phyloP scores from a whole-genome alignment of 371 early-diverging fungal species.

The Mortierella sp. region DNA sequence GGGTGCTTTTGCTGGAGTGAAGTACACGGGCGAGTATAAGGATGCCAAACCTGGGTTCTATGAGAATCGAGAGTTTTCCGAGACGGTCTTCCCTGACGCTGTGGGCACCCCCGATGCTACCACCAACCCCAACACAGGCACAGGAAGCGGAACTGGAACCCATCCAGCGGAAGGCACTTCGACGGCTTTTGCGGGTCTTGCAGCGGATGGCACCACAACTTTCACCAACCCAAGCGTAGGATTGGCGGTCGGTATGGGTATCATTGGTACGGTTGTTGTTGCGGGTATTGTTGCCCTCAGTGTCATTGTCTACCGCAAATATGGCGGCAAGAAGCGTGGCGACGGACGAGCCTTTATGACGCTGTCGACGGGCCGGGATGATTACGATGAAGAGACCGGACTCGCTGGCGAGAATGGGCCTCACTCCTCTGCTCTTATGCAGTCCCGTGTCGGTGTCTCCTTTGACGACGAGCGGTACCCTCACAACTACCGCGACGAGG shows the following conservation, averaged over 20 bases:
- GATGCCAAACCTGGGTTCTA: slow-evolving; percentile 41
- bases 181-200: not conserved
- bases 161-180: not conserved
- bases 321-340: slow-evolving; percentile 13
- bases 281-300: slow-evolving; percentile 30
- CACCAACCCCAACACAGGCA: not conserved
- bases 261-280: slow-evolving; percentile 25
- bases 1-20: slow-evolving; percentile 28
- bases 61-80: slow-evolving; percentile 39
- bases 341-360: slow-evolving; percentile 47
- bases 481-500: slow-evolving; percentile 41
- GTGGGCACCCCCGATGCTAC: slow-evolving; percentile 1
- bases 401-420: slow-evolving; percentile 53
- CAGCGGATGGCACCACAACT: not conserved
- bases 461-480: slow-evolving; percentile 53
- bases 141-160: not conserved
- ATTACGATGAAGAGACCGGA: slow-evolving; percentile 41
- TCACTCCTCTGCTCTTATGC: slow-evolving; percentile 54
- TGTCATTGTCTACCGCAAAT: slow-evolving; percentile 26
- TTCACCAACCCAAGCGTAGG: slow-evolving; percentile 11
- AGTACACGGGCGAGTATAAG: slow-evolving; percentile 39
- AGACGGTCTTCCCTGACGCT: slow-evolving; percentile 19
- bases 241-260: slow-evolving; percentile 35
- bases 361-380: slow-evolving; percentile 26
- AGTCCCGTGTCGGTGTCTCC: slow-evolving; percentile 41